Evolutionary conservation across 139 green algal genomes (phyloP).

Genomic region (Medakamo hakoo): DNA sequence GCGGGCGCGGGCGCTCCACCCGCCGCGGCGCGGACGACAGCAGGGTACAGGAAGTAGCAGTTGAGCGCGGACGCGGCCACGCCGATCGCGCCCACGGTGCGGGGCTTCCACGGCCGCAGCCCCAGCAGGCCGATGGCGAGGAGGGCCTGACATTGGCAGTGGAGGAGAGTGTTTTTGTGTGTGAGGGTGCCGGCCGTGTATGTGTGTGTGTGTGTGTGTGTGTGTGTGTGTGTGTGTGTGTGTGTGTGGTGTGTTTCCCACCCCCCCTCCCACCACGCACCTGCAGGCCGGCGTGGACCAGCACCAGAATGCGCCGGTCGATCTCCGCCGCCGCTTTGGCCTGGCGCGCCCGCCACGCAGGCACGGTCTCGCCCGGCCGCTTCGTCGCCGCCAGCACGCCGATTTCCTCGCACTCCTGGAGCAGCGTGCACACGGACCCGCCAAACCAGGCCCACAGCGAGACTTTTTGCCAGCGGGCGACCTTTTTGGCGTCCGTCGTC

Average conservation of each 20-base stretch:
- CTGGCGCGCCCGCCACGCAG: constrained; percentile 39
- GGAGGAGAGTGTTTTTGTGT: no score
- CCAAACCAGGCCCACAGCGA: constrained; percentile 40
- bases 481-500: constrained; percentile 44
- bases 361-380: constrained; percentile 30
- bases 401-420: constrained; percentile 25
- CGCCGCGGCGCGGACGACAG: no score
- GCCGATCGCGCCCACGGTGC: constrained; percentile 59
- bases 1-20: no score
- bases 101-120: constrained; percentile 50
- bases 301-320: constrained; percentile 32
- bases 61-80: constrained; percentile 61
- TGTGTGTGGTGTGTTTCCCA: background rate
- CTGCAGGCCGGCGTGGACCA: constrained; percentile 59
- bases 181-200: no score
- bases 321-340: constrained; percentile 35
- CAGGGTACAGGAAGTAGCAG: constrained; percentile 77
- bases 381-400: background rate
- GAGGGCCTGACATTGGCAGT: constrained; percentile 43
- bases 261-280: constrained; percentile 5
- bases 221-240: no score
- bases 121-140: constrained; percentile 52
- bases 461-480: constrained; percentile 49
- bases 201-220: no score
- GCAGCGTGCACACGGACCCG: constrained; percentile 28